Base-by-base conservation (phyloP, 352 stramenopile genomes). In the Halophytophthora polymorphica region DNA sequence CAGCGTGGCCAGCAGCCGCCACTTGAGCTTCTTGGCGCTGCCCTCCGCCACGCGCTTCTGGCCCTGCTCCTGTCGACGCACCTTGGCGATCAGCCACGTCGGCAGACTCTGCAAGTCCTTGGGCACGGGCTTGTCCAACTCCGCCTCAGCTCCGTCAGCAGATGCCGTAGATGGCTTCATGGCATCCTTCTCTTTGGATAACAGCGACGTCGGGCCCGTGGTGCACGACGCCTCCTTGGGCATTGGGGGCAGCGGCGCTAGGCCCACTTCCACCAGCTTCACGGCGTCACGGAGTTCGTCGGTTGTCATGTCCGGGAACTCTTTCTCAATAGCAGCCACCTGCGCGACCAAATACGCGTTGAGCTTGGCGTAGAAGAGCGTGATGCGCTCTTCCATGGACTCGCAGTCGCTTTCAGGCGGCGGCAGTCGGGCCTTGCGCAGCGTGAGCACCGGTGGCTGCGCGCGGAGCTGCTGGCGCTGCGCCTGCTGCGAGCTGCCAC, bases 81-180 rank as follows among this genome's bases (percentile, higher is more conserved):
- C 81, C 50, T 85, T 87, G 51, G 84, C 67, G 25, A 93, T 73
- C 23, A 93, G 79, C 82, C 79, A 90, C n/a, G 64, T 59, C 6
- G 82, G 82, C 5, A 93, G 53, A n/a, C 64, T 72, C 58, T 88
- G 64, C 15, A 93, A 58, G 33, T 90, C 73, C 25, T 71, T 58
- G 0, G 82, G 83, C 28, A 93, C 66, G 2, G 83, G 83, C 46
- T 78, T 83, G 18, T 60, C 47, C 45, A 83, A 39, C 34, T 86
- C 71, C 34, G 65, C 57, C 11, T 73, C 57, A 5, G 8, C 15
- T 17, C 64, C 31, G 0, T 13, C 34, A 15, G 13, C 19, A 50
- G 49, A 37, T 29, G 36, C 17, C 8, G 14, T 38, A 2, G 44
- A 31, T 10, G 15, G n/a, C 17, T 52, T 42, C 3, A 62, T 53